Evolutionary conservation across 306 rosid species (phyloP).

Genomic region (Pterocarpus santalinus): DNA sequence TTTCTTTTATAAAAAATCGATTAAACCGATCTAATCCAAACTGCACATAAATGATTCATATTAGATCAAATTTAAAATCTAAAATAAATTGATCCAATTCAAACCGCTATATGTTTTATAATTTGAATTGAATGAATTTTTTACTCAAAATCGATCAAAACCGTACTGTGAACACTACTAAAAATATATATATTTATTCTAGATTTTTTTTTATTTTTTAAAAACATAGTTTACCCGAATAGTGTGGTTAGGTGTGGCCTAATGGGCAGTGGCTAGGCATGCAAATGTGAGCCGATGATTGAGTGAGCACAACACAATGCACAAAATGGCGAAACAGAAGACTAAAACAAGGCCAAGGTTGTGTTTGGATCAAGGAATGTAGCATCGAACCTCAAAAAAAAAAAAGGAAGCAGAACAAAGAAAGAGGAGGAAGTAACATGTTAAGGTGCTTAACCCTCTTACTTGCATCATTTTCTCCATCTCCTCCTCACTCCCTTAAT

Average conservation of each 20-base stretch:
- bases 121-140: no score
- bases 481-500: conserved; percentile 58
- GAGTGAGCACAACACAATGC: not conserved
- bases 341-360: not conserved
- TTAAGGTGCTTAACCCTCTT: conserved; percentile 44
- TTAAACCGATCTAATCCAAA: no score
- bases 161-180: no score
- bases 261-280: not conserved
- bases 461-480: conserved; percentile 51
- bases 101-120: no score
- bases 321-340: not conserved
- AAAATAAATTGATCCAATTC: no score
- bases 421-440: conserved; percentile 21
- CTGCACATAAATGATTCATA: no score
- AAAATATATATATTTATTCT: no score
- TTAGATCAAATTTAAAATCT: no score
- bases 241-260: not conserved
- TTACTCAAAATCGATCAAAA: no score
- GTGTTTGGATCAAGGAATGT: not conserved
- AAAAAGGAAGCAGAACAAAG: not conserved
- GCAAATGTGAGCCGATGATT: not conserved
- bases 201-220: no score
- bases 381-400: not conserved
- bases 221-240: not conserved
- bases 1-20: no score